These are phyloP conservation scores for Phytophthora multivora DNA, from an alignment of 352 stramenopile genomes.

Conservation along the genomic window DNA sequence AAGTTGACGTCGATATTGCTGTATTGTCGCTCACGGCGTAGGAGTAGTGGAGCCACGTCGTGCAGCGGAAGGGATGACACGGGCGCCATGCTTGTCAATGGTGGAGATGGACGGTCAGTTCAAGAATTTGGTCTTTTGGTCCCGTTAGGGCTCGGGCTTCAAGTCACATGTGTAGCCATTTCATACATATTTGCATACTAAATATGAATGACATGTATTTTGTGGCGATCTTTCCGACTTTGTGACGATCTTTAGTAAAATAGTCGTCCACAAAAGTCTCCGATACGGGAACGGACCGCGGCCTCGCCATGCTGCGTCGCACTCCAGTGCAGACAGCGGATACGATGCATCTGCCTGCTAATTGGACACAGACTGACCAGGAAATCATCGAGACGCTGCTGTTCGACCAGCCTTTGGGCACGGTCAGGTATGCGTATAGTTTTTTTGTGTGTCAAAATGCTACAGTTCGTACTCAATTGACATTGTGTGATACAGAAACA, in stretches of 20 bases:
- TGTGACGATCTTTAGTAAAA: conserved; percentile 1
- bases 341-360: conserved; percentile 16
- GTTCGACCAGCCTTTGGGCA: conserved; percentile 22
- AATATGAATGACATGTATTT: background rate
- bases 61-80: conserved; percentile 19
- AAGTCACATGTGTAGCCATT: background rate
- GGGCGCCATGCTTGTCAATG: conserved; percentile 18
- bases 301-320: conserved; percentile 1
- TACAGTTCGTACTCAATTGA: background rate
- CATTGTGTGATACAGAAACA: background rate
- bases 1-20: conserved; percentile 26
- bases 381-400: conserved; percentile 46
- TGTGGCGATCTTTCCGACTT: background rate
- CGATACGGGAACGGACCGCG: background rate
- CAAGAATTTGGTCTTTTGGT: conserved; percentile 3
- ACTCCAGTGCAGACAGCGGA: background rate
- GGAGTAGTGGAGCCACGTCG: conserved; percentile 21
- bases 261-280: background rate
- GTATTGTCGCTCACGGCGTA: conserved; percentile 23
- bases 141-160: background rate
- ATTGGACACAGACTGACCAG: conserved; percentile 42
- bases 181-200: background rate
- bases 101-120: conserved; percentile 23
- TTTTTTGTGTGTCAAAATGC: background rate
- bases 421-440: background rate